Evolutionary conservation across 2,329 filamentous ascomycete genomes (phyloP), one percentile per base, ranked within the genome.

Genomic region (Fusarium tupiense): DNA sequence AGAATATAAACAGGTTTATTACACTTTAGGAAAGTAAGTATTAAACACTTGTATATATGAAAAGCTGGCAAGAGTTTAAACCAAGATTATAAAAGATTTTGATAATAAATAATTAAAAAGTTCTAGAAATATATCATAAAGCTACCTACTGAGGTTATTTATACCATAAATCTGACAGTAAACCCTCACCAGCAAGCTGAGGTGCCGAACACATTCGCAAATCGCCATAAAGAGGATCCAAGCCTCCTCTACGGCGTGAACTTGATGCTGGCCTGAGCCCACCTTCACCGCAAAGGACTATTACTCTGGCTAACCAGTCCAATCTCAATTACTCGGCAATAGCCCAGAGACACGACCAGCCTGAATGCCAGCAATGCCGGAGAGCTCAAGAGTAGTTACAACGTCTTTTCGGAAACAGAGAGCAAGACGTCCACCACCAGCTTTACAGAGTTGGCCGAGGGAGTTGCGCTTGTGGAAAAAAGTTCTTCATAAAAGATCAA

Each of bases 81-180:
- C 14, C 2, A 0, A 9, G 2, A 22, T 38, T 22, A 7, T 0
- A 0, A 37, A 37, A 22, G 1, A 5, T 37, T 53, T 22, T 11
- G 1, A 6, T 1, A 12, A 22, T 5, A 26, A 26, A 38, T 20
- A 16, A 38, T 12, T 24, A 2, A 2, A 20, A 38, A 17, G 3
- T 12, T 26, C 17, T 3, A 6, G 5, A 17, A 54, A 38, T 6
- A 29, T 22, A 24, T 6, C 17, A 3, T 10, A 33, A 26, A 29
- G 24, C 14, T 12, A 7, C 24, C 6, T 16, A 20, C 13, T 5
- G 2, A 17, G 0, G 1, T 6, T 17, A 22, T 26, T 16, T 26
- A 22, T 22, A 8, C 14, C 4, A 26, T 6, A 12, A 11, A 54
- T 38, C 3, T 8, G 2, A 17, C 11, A 29, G 33, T 16, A 22